Conservation (phyloP, 345 rosid species). For the Lepidium didymum region DNA sequence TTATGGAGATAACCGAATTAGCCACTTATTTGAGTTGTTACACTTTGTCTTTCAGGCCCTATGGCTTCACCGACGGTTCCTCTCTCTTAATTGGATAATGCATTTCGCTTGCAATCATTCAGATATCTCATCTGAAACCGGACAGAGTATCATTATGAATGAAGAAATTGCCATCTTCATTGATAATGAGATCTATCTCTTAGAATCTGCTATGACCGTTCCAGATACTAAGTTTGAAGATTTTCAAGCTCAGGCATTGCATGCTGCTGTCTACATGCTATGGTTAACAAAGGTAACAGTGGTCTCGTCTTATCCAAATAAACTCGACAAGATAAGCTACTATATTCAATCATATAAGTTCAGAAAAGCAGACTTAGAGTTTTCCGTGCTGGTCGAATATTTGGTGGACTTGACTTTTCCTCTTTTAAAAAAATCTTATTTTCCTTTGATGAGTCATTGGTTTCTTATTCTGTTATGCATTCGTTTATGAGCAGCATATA, state of each 20-base stretch:
- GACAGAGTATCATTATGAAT: slow-evolving; percentile 5
- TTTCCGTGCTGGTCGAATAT: neutral
- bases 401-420: neutral
- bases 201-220: slow-evolving; percentile 40
- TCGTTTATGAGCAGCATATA: slow-evolving; percentile 42
- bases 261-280: slow-evolving; percentile 50
- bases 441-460: neutral
- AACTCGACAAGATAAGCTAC: neutral
- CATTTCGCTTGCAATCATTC: slow-evolving; percentile 28
- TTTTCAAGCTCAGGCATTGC: slow-evolving; percentile 56
- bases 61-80: slow-evolving; percentile 85
- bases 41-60: slow-evolving; percentile 43
- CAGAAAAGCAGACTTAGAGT: neutral
- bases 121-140: neutral
- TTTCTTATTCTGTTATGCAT: neutral
- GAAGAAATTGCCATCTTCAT: slow-evolving; percentile 33
- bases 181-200: slow-evolving; percentile 51
- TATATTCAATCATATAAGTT: neutral
- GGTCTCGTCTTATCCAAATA: neutral
- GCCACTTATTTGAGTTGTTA: neutral
- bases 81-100: slow-evolving; percentile 48
- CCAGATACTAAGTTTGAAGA: slow-evolving; percentile 55
- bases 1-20: neutral
- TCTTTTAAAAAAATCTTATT: neutral
- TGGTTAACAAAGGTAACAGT: slow-evolving; percentile 67